These are phyloP conservation scores for Nicotiana knightiana DNA, from an alignment of 257 asterid genomes.

Conservation along the genomic window DNA sequence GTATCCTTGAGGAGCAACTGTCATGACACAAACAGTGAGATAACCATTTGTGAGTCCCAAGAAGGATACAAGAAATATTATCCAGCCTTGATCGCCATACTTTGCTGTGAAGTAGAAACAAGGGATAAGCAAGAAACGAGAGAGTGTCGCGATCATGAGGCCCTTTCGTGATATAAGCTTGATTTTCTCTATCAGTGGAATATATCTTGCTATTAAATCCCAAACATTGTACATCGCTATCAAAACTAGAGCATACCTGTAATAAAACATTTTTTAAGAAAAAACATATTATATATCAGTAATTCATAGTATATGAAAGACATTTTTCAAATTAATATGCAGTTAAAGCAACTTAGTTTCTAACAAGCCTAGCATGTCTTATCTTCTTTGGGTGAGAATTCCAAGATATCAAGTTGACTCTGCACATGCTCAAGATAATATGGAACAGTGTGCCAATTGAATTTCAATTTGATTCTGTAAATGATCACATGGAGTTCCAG, in stretches of 20 bases:
- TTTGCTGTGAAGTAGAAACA: slow-evolving; percentile 80
- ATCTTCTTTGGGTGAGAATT: neutral
- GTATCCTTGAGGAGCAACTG: slow-evolving; percentile 74
- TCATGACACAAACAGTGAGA: slow-evolving; percentile 68
- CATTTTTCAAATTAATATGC: neutral
- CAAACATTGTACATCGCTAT: slow-evolving; percentile 67
- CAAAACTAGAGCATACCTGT: slow-evolving; percentile 66
- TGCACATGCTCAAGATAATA: neutral
- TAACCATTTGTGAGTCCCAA: slow-evolving; percentile 78
- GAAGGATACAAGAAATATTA: slow-evolving; percentile 62
- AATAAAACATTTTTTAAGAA: neutral
- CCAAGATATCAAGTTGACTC: neutral
- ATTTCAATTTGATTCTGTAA: neutral
- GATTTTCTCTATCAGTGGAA: slow-evolving; percentile 45
- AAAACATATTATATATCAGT: neutral
- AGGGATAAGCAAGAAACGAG: slow-evolving; percentile 63
- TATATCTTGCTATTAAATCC: slow-evolving; percentile 61
- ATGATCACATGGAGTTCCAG: neutral
- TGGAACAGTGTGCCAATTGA: neutral
- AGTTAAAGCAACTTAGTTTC: neutral
- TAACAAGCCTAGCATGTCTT: neutral
- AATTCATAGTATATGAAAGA: neutral
- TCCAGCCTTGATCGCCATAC: slow-evolving; percentile 78
- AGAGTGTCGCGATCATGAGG: slow-evolving; percentile 37
- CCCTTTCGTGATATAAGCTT: slow-evolving; percentile 58